A percentile compares a stretch with the other conserved stretches of the same genome.
Conservation (phyloP, 2,329 filamentous ascomycete species). For the Epichloe aotearoae region DNA sequence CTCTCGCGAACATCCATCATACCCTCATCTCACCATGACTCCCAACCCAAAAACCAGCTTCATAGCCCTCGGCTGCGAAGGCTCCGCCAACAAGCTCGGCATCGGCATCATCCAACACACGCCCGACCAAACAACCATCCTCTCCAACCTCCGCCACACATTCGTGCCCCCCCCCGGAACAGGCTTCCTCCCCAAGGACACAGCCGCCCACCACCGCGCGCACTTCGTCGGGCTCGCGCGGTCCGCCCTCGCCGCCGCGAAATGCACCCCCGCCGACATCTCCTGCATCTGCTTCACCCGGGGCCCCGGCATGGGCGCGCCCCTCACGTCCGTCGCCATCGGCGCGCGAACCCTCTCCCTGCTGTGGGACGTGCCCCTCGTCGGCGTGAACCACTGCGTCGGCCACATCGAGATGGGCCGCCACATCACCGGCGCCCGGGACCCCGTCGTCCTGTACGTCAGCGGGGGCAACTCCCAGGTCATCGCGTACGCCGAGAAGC, state of each 20-base stretch:
- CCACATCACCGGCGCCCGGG: constrained; percentile 74
- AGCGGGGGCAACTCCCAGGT: constrained; percentile 95
- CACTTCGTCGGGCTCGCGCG: constrained; percentile 77
- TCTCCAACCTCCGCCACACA: constrained; percentile 90
- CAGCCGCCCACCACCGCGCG: constrained; percentile 76
- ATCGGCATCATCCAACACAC: constrained; percentile 83
- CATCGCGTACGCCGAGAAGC: constrained; percentile 86
- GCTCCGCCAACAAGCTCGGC: constrained; percentile 95
- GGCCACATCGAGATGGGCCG: constrained; percentile 99
- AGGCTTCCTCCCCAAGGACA: constrained; percentile 94
- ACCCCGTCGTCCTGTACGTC: constrained; percentile 93
- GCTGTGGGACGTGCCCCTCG: constrained; percentile 77
- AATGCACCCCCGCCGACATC: constrained; percentile 48
- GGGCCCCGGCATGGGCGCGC: constrained; percentile 93
- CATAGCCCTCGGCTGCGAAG: constrained; percentile 56
- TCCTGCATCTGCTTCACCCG: constrained; percentile 93
- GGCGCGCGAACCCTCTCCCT: constrained; percentile 70
- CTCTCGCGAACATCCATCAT: background rate
- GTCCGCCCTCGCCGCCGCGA: constrained; percentile 60
- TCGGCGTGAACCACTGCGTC: constrained; percentile 96
- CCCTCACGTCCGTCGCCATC: constrained; percentile 73
- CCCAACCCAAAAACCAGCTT: constrained; percentile 18
- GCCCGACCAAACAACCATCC: constrained; percentile 44
- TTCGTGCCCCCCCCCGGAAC: constrained; percentile 85
- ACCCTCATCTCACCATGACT: background rate